These are phyloP conservation scores for Cyberlindnera maritima DNA, from an alignment of 805 yeast genomes.

Conservation along the genomic window DNA sequence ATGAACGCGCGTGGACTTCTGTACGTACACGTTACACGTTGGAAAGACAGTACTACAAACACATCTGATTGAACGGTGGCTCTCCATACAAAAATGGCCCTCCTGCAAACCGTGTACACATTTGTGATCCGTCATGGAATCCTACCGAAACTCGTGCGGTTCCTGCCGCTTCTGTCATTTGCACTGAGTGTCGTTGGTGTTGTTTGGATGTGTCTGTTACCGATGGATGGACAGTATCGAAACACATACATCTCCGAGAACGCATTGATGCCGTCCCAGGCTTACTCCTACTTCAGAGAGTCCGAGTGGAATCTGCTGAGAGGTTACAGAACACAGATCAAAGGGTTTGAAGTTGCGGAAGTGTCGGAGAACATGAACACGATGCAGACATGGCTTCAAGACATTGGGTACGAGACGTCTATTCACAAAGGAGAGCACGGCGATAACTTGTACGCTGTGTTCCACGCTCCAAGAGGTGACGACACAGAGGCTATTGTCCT, in stretches of 20 bases:
- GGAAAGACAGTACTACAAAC: too few relatives aligned
- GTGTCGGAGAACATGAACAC: conserved; percentile 39
- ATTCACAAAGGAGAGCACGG: conserved; percentile 37
- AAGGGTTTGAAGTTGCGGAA: conserved; percentile 30
- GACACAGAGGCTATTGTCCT: conserved; percentile 93
- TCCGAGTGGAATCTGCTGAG: conserved; percentile 91
- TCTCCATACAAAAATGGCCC: conserved; percentile 36
- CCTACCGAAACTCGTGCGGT: conserved; percentile 41
- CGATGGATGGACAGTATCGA: conserved; percentile 79
- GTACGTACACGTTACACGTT: too few relatives aligned
- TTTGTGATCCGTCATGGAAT: conserved; percentile 42
- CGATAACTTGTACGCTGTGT: conserved; percentile 65
- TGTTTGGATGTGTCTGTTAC: conserved; percentile 60
- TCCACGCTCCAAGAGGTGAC: conserved; percentile 94
- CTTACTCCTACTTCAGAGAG: conserved; percentile 85
- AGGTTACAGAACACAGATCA: conserved; percentile 63
- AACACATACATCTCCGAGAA: conserved; percentile 89
- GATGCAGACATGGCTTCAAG: conserved; percentile 59
- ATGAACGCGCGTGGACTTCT: too few relatives aligned
- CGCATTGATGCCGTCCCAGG: conserved; percentile 97
- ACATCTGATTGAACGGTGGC: too few relatives aligned
- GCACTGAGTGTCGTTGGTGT: conserved; percentile 46
- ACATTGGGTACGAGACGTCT: conserved; percentile 69
- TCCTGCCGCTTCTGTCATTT: conserved; percentile 43
- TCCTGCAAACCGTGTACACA: conserved; percentile 44